Conservation (phyloP, 192 early-diverging fungal genomes). For the Dissophora ornata region DNA sequence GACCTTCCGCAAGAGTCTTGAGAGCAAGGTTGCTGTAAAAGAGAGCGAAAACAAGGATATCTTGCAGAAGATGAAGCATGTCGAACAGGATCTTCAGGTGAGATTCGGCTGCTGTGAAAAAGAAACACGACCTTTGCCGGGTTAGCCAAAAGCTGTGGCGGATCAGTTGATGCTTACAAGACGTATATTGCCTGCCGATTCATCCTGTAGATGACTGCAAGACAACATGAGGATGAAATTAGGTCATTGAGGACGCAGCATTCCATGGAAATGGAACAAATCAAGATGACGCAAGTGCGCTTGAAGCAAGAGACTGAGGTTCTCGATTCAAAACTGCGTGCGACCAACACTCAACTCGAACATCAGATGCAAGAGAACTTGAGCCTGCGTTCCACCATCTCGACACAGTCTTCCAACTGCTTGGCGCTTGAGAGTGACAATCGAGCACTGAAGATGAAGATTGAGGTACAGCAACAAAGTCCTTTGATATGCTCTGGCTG, state of each 20-base stretch:
- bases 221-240: slow-evolving; percentile 55
- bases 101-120: too few species aligned
- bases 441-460: slow-evolving; percentile 47
- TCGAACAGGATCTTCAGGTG: slow-evolving; percentile 53
- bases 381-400: slow-evolving; percentile 58
- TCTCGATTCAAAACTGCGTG: slow-evolving; percentile 33
- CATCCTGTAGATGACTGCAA: slow-evolving; percentile 47
- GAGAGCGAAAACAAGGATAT: slow-evolving; percentile 69
- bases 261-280: slow-evolving; percentile 45
- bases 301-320: slow-evolving; percentile 50
- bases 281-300: slow-evolving; percentile 36
- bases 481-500: too few species aligned
- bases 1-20: slow-evolving; percentile 61
- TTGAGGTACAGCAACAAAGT: slow-evolving; percentile 59
- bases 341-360: slow-evolving; percentile 41
- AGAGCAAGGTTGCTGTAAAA: slow-evolving; percentile 68
- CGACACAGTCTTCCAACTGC: slow-evolving; percentile 58
- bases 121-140: too few species aligned
- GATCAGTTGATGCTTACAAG: too few species aligned
- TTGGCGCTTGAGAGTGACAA: slow-evolving; percentile 60
- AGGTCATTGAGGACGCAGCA: slow-evolving; percentile 30
- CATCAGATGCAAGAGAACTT: slow-evolving; percentile 57
- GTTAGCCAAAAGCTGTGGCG: too few species aligned
- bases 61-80: slow-evolving; percentile 48
- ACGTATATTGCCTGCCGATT: too few species aligned